These are phyloP conservation scores for Candida succiphila DNA, from an alignment of 805 yeast genomes.

Conservation along the genomic window DNA sequence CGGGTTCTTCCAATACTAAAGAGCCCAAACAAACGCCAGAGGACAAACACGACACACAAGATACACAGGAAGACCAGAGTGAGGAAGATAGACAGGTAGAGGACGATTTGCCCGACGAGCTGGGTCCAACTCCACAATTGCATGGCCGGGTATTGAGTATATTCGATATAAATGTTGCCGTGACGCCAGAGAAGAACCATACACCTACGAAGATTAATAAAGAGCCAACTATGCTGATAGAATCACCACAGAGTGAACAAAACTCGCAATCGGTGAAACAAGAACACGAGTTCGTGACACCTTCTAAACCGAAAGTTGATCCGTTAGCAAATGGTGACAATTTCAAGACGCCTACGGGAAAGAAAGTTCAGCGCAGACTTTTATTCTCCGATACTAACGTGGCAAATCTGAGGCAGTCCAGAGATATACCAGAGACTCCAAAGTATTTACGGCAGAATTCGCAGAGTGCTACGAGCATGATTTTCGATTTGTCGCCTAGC, in stretches of 20 bases:
- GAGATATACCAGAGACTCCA: slow-evolving; percentile 1
- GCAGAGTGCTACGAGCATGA: not conserved
- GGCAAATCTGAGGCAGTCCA: not conserved
- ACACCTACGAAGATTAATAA: slow-evolving; percentile 1
- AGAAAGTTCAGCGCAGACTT: slow-evolving; percentile 12
- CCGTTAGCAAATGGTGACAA: slow-evolving; percentile 1
- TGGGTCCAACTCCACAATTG: slow-evolving; percentile 86
- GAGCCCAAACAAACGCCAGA: not conserved
- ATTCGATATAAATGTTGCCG: slow-evolving; percentile 39
- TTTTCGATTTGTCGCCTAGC: slow-evolving; percentile 1
- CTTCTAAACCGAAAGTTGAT: not conserved
- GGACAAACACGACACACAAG: not conserved
- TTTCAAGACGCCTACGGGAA: slow-evolving; percentile 21
- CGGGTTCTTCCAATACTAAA: no score
- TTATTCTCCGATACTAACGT: slow-evolving; percentile 3
- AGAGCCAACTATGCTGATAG: not conserved
- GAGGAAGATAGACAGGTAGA: slow-evolving; percentile 5
- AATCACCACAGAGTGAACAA: not conserved
- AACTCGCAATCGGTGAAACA: not conserved
- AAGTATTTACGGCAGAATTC: slow-evolving; percentile 1
- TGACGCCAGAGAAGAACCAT: slow-evolving; percentile 8
- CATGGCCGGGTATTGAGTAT: slow-evolving; percentile 68
- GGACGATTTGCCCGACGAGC: slow-evolving; percentile 21
- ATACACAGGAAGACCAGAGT: slow-evolving; percentile 1
- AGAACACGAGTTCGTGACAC: slow-evolving; percentile 1